Evolutionary conservation across 495 filamentous ascomycete genomes (phyloP).

Genomic region (Symbiotaphrina buchneri): DNA sequence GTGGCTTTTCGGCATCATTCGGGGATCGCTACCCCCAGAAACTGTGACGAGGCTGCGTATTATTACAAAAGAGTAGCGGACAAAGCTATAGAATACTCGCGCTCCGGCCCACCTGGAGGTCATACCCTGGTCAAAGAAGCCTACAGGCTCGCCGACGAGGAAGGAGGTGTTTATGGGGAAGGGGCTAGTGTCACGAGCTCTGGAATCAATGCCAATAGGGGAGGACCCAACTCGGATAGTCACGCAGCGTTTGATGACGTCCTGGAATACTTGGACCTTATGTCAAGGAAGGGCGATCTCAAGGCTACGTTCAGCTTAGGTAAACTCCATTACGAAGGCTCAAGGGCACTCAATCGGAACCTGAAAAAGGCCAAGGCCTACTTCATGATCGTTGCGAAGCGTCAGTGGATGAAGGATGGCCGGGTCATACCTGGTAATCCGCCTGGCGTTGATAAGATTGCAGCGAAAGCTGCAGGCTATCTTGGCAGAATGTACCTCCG

Average conservation of each 20-base stretch:
- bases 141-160: conserved; percentile 68
- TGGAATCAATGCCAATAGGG: conserved; percentile 59
- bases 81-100: conserved; percentile 69
- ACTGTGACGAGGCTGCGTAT: conserved; percentile 63
- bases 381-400: conserved; percentile 58
- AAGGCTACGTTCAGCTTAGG: conserved; percentile 81
- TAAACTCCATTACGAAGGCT: conserved; percentile 77
- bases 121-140: conserved; percentile 49
- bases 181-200: conserved; percentile 83
- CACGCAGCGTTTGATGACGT: conserved; percentile 80
- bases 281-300: conserved; percentile 83
- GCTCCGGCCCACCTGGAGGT: conserved; percentile 81
- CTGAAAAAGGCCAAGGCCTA: conserved; percentile 54
- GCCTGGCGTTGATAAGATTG: conserved; percentile 49
- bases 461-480: conserved; percentile 75
- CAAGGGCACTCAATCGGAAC: conserved; percentile 49
- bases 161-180: conserved; percentile 84
- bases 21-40: conserved; percentile 66
- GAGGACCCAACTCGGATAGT: conserved; percentile 42
- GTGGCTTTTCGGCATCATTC: conserved; percentile 68
- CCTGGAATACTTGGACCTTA: conserved; percentile 80
- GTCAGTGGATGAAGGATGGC: conserved; percentile 73
- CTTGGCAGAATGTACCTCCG: conserved; percentile 85
- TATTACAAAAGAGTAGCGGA: conserved; percentile 90
- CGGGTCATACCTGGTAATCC: conserved; percentile 25